Conservation (phyloP, 805 yeast species). For the Torulaspora quercuum region DNA sequence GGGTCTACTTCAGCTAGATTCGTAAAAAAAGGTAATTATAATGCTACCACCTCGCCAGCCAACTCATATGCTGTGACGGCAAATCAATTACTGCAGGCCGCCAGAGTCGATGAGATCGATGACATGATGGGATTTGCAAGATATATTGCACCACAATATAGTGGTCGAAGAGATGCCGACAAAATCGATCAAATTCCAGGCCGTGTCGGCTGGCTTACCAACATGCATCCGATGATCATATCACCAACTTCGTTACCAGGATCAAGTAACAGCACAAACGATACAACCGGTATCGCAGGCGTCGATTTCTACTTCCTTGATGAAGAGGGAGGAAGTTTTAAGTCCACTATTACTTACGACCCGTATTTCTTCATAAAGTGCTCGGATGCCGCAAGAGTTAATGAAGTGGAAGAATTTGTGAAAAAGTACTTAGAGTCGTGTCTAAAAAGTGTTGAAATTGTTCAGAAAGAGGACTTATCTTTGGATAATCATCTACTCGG, state of each 20-base stretch:
- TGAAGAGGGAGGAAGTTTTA: slow-evolving; percentile 95
- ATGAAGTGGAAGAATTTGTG: slow-evolving; percentile 82
- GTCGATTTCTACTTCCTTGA: slow-evolving; percentile 93
- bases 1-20: slow-evolving; percentile 54
- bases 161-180: slow-evolving; percentile 18
- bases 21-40: slow-evolving; percentile 40
- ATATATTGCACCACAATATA: slow-evolving; percentile 62
- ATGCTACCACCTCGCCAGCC: slow-evolving; percentile 20
- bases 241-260: slow-evolving; percentile 43
- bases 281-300: slow-evolving; percentile 62
- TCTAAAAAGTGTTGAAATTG: slow-evolving; percentile 53
- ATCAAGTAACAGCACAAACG: slow-evolving; percentile 17
- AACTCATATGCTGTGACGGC: slow-evolving; percentile 32
- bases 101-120: slow-evolving; percentile 67
- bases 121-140: slow-evolving; percentile 84
- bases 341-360: slow-evolving; percentile 74
- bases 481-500: slow-evolving; percentile 88
- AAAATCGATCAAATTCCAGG: slow-evolving; percentile 27
- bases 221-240: slow-evolving; percentile 85
- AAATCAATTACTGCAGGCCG: slow-evolving; percentile 49
- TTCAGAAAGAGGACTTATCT: slow-evolving; percentile 72
- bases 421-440: slow-evolving; percentile 62
- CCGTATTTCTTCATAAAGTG: slow-evolving; percentile 82
- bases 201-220: slow-evolving; percentile 78
- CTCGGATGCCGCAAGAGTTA: slow-evolving; percentile 40